Evolutionary conservation across 768 basidiomycete species (phyloP), one percentile per base, ranked within the genome.

Genomic region (Trametes elegans): DNA sequence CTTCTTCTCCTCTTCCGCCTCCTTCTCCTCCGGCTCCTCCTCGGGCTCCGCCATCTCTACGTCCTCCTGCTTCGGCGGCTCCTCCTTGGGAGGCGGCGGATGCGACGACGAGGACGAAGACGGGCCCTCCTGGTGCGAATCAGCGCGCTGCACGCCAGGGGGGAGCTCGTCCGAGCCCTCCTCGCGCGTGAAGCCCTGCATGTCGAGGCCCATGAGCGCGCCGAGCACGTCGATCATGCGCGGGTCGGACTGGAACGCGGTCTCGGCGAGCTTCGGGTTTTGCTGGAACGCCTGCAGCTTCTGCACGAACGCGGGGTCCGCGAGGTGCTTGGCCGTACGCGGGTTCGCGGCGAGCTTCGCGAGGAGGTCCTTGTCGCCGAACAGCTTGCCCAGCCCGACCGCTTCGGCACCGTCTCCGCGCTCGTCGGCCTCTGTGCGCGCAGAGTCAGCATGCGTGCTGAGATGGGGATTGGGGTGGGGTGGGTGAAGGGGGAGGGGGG

Each of bases 151-250:
- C 36, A 84, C 60, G 39, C 83, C 85, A 8, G 87, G 79, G 7
- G 90, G 89, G 42, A 87, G 72, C 49, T 91, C 90, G 51, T 87
- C 79, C 9, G 91, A 91, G 31, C 89, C 93, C 74, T 92, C 91
- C 16, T 88, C 85, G 52, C 93, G 79, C 47, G 83, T 78, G 69
- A 90, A 88, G 53, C 88, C 92, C 71, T 90, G 85, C 72, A 98
- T 81, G 72, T 98, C 93, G 62, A 98, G 79, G 29, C 93, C 93
- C 88, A 98, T 92, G 53, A 92, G 79, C 10, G 85, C 95, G 56
- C 95, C 95, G 39, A 98, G 76, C 14, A 93, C 93, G 66, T 91
- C 88, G 70, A 93, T 91, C 92, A 97, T 93, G 55, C 95, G 83
- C 31, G 95, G 84, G 71, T 98, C 95, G 5, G 52, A 23, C 57